phyloP scores from a whole-genome alignment of 163 green algal genomes.

The Coccomyxa subellipsoidea region DNA sequence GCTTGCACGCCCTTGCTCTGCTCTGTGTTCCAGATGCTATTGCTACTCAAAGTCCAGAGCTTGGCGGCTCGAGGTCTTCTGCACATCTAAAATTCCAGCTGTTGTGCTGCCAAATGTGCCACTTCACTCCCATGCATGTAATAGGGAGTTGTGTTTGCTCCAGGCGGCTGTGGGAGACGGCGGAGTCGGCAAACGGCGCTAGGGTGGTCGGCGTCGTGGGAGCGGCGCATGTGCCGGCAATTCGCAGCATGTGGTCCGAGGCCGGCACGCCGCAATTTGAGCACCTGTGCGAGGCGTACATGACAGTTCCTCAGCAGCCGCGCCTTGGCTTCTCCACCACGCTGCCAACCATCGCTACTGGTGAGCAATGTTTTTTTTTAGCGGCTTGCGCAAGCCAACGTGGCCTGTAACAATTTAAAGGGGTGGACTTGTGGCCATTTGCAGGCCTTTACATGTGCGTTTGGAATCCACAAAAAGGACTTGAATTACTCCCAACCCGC shows the following conservation, averaged over 20 bases:
- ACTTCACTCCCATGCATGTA: too few relatives aligned
- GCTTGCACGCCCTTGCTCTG: too few relatives aligned
- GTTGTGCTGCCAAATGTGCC: too few relatives aligned
- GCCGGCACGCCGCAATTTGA: slow-evolving; percentile 20
- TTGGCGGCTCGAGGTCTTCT: too few relatives aligned
- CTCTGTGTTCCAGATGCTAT: too few relatives aligned
- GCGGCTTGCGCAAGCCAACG: background rate
- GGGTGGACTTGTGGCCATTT: background rate
- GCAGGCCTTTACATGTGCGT: background rate
- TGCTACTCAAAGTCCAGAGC: too few relatives aligned
- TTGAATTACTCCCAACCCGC: too few relatives aligned
- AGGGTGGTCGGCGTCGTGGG: slow-evolving; percentile 40
- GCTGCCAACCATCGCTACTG: background rate
- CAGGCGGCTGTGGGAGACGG: slow-evolving; percentile 46
- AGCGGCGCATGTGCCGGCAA: slow-evolving; percentile 31
- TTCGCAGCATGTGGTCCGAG: slow-evolving; percentile 21
- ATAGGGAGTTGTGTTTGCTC: background rate
- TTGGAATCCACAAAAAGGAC: too few relatives aligned
- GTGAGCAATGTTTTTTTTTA: background rate
- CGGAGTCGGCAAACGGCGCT: slow-evolving; percentile 11
- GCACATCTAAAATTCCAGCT: too few relatives aligned
- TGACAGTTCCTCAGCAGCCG: background rate
- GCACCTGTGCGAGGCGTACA: slow-evolving; percentile 19
- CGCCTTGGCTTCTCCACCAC: slow-evolving; percentile 1
- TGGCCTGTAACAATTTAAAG: background rate